phyloP scores from a whole-genome alignment of 352 stramenopile species.

The Phytophthora brassicae region DNA sequence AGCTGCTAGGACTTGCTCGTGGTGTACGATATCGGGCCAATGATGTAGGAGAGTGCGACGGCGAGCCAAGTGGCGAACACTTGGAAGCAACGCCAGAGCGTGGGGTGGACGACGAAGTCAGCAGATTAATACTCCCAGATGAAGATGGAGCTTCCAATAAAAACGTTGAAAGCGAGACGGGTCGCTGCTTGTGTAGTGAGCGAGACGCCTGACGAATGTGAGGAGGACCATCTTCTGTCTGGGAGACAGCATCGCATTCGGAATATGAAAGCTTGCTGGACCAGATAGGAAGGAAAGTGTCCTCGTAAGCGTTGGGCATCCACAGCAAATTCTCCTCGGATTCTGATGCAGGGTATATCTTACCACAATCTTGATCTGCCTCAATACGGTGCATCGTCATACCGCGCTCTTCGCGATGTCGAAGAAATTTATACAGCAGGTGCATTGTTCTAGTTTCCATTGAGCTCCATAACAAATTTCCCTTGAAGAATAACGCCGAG shows the following conservation, averaged over 20 bases:
- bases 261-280: slow-evolving; percentile 62
- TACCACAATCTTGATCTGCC: neutral
- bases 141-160: slow-evolving; percentile 25
- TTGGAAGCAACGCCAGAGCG: slow-evolving; percentile 4
- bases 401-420: slow-evolving; percentile 55
- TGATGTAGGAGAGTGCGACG: slow-evolving; percentile 23
- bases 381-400: slow-evolving; percentile 37
- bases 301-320: slow-evolving; percentile 52
- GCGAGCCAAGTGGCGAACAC: slow-evolving; percentile 18
- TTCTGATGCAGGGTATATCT: neutral
- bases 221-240: slow-evolving; percentile 20
- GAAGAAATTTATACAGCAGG: slow-evolving; percentile 49
- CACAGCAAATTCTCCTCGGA: slow-evolving; percentile 26
- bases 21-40: slow-evolving; percentile 7
- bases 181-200: slow-evolving; percentile 55
- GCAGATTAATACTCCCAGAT: slow-evolving; percentile 4
- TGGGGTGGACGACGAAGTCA: slow-evolving; percentile 11
- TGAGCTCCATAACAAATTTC: slow-evolving; percentile 56
- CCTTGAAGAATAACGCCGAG: slow-evolving; percentile 52
- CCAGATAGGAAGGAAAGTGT: slow-evolving; percentile 67
- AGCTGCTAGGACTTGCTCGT: neutral
- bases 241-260: slow-evolving; percentile 49
- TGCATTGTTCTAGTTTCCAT: slow-evolving; percentile 37
- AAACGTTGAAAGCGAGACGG: slow-evolving; percentile 43
- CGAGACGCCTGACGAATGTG: slow-evolving; percentile 34